Conservation (phyloP, 768 basidiomycete species). For the Boletus pseudo-olivaceus region DNA sequence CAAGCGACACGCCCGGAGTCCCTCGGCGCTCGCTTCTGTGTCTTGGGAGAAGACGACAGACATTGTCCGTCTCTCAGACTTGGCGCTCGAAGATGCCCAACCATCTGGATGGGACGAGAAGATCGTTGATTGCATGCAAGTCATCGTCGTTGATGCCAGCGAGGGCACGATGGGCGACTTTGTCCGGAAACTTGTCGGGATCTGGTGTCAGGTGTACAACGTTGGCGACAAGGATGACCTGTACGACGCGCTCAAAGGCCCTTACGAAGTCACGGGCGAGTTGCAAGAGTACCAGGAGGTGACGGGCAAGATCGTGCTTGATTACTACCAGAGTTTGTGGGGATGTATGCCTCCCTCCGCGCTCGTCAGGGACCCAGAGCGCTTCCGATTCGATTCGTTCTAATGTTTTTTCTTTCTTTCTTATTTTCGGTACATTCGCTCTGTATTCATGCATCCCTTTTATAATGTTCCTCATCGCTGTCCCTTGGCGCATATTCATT, state of each 20-base stretch:
- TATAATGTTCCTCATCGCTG: neutral
- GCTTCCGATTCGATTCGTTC: slow-evolving; percentile 2
- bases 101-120: slow-evolving; percentile 17
- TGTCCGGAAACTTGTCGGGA: slow-evolving; percentile 21
- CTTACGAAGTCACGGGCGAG: slow-evolving; percentile 26
- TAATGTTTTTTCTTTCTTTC: neutral
- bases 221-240: slow-evolving; percentile 21
- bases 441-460: neutral
- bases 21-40: slow-evolving; percentile 20
- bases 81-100: slow-evolving; percentile 23
- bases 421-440: neutral
- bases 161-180: slow-evolving; percentile 31
- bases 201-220: slow-evolving; percentile 29
- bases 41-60: slow-evolving; percentile 25
- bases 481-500: neutral
- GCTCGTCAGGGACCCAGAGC: slow-evolving; percentile 3
- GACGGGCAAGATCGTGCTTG: slow-evolving; percentile 7
- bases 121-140: slow-evolving; percentile 29
- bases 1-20: slow-evolving; percentile 25
- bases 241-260: slow-evolving; percentile 15
- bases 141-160: slow-evolving; percentile 28
- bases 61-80: slow-evolving; percentile 17
- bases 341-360: slow-evolving; percentile 13
- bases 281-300: slow-evolving; percentile 20
- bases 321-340: slow-evolving; percentile 27